These are phyloP conservation scores for Verticillium nonalfalfae DNA, from an alignment of 2,329 filamentous ascomycete genomes.

Conservation along the genomic window DNA sequence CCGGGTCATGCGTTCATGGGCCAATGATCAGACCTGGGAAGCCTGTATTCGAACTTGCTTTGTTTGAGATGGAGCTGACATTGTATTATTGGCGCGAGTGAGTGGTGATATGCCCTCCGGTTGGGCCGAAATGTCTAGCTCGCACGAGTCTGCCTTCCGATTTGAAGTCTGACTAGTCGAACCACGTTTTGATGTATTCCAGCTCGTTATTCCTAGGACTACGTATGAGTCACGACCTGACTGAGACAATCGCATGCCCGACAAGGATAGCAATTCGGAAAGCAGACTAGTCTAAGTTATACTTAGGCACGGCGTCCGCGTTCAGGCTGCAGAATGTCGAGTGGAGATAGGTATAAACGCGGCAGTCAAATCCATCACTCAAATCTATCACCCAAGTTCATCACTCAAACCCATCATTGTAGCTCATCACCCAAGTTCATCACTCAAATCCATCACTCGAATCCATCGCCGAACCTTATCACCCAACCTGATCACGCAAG, in stretches of 20 bases:
- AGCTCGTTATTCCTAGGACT: slow-evolving; percentile 34
- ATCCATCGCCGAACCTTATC: no score
- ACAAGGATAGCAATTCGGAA: slow-evolving; percentile 60
- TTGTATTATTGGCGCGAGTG: not conserved
- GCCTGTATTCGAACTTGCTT: slow-evolving; percentile 22
- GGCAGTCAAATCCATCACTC: no score
- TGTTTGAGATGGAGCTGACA: slow-evolving; percentile 3
- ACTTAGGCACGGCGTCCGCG: slow-evolving; percentile 38
- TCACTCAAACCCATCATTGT: no score
- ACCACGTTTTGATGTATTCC: slow-evolving; percentile 45
- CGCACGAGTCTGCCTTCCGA: not conserved
- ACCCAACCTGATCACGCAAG: no score
- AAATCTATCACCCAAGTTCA: no score
- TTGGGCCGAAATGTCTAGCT: not conserved
- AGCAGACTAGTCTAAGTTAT: slow-evolving; percentile 53
- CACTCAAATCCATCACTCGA: no score
- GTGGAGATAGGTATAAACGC: no score
- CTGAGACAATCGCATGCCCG: slow-evolving; percentile 44
- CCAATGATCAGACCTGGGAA: slow-evolving; percentile 28
- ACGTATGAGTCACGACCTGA: slow-evolving; percentile 31
- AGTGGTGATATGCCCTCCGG: not conserved
- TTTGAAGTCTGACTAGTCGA: slow-evolving; percentile 39
- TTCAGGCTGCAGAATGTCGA: no score
- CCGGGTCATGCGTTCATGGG: no score
- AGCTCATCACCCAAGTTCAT: no score